Evolutionary conservation across 371 early-diverging fungal species (phyloP), one percentile per base, ranked within the genome.

Genomic region (Mucor sp.): DNA sequence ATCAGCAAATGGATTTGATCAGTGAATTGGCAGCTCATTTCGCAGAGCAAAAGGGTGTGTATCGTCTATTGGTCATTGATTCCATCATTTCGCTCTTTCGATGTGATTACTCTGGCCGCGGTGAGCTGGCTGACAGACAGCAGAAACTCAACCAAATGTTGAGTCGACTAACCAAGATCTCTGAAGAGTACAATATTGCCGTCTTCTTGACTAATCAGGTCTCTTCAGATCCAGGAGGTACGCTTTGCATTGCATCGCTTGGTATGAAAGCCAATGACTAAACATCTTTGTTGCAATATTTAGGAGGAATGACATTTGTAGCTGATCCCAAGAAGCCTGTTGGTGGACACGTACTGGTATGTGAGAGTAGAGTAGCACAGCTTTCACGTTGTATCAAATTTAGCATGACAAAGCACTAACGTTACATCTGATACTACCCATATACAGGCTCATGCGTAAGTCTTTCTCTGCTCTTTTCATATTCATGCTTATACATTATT

Each of bases 71-170:
- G 59, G 89, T 93, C 19, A 83, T 94, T 19, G 95, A 94, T 77
- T 90, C 90, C 6, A 89, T 93, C 66, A 95, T 92, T 70, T 88
- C 87, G 11, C 81, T 87, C 47, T 97, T 88, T 69, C 84, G 93
- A 17, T 92, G 91, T 19, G 95, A 94, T 72, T 94, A 88, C 67
- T 79, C 82, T 23, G 94, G 94, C 17, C 84, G 94, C 25, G 96
- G 96, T 15, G 97, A 97, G 74, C 81, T 97, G 15, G 91, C 94
- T 8, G 97, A 95, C 65, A 80, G 97, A 25, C 97, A 97, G 74
- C 95, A 95, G 71, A 94, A 94, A 63, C 74, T 97, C 19, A 93
- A 92, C 56, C 81, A 81, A 35, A 92, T 96, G 91, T 75, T 96
- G 27, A 84, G 88, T 43, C 85, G 89, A n/a, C 76, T 97, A 44